These are phyloP conservation scores for Wickerhamomyces rabaulensis DNA, from an alignment of 805 yeast genomes.

Conservation along the genomic window DNA sequence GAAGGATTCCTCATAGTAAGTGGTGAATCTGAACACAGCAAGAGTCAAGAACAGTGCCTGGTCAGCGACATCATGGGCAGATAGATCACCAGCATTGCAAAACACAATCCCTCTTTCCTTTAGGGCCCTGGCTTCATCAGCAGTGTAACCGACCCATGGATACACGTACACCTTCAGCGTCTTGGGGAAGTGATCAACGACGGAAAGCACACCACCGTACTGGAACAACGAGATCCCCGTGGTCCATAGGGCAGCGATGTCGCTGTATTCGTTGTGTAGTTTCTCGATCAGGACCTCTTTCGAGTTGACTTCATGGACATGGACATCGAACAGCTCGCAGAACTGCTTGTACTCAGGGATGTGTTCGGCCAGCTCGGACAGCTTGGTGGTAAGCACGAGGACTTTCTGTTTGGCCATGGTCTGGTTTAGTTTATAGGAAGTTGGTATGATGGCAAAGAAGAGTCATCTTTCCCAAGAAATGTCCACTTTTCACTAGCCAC, in stretches of 20 bases:
- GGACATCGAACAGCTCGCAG: conserved; percentile 32
- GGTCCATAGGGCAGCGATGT: conserved; percentile 48
- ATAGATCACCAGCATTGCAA: conserved; percentile 56
- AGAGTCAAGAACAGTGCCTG: conserved; percentile 55
- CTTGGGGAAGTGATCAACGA: conserved; percentile 42
- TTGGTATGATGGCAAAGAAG: background rate
- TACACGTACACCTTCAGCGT: conserved; percentile 43
- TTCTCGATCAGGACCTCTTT: conserved; percentile 37
- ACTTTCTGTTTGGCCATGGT: conserved; percentile 16
- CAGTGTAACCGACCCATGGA: conserved; percentile 61
- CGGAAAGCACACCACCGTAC: conserved; percentile 37
- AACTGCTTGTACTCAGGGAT: conserved; percentile 43
- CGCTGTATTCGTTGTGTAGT: conserved; percentile 31
- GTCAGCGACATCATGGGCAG: conserved; percentile 70
- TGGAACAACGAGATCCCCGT: conserved; percentile 44
- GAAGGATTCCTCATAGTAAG: conserved; percentile 40
- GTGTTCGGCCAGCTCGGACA: conserved; percentile 37
- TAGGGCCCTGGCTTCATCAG: conserved; percentile 40
- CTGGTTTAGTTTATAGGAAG: too few relatives aligned
- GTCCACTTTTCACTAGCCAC: too few relatives aligned
- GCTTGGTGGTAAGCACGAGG: conserved; percentile 26
- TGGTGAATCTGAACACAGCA: conserved; percentile 54
- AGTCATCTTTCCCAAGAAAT: too few relatives aligned
- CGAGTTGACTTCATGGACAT: conserved; percentile 35
- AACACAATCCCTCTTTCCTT: conserved; percentile 43